Conservation (phyloP, 306 rosid species). For the Vicia sativa region DNA sequence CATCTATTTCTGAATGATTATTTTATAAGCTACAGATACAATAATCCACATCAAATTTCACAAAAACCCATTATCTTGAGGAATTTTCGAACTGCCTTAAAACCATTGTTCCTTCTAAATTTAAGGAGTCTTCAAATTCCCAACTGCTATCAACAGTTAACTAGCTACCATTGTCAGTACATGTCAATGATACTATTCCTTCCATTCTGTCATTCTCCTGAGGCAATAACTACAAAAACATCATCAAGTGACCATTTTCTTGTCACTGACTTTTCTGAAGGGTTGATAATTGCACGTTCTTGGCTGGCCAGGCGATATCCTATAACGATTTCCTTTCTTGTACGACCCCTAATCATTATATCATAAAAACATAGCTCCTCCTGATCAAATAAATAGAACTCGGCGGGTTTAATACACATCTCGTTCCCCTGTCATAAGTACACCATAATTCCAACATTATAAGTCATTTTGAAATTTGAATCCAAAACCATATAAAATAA, state of each 20-base stretch:
- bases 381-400: constrained; percentile 87
- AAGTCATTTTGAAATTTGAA: background rate
- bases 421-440: constrained; percentile 78
- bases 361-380: constrained; percentile 87
- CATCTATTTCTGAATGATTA: constrained; percentile 18
- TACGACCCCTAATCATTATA: constrained; percentile 84
- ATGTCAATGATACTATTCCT: constrained; percentile 5
- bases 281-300: constrained; percentile 86
- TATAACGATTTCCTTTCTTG: constrained; percentile 79
- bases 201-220: constrained; percentile 46
- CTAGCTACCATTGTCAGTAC: background rate
- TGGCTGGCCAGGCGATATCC: constrained; percentile 71
- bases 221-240: constrained; percentile 78
- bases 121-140: constrained; percentile 23
- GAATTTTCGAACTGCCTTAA: constrained; percentile 25
- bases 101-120: constrained; percentile 22
- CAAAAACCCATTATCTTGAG: constrained; percentile 11
- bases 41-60: constrained; percentile 11
- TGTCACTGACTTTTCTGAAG: constrained; percentile 58
- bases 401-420: constrained; percentile 91
- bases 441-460: constrained; percentile 23
- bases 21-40: constrained; percentile 35
- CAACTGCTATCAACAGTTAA: constrained; percentile 24
- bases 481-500: constrained; percentile 26
- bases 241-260: constrained; percentile 90